These are phyloP conservation scores for Phytophthora pluvialis DNA, from an alignment of 352 stramenopile genomes.

Conservation along the genomic window DNA sequence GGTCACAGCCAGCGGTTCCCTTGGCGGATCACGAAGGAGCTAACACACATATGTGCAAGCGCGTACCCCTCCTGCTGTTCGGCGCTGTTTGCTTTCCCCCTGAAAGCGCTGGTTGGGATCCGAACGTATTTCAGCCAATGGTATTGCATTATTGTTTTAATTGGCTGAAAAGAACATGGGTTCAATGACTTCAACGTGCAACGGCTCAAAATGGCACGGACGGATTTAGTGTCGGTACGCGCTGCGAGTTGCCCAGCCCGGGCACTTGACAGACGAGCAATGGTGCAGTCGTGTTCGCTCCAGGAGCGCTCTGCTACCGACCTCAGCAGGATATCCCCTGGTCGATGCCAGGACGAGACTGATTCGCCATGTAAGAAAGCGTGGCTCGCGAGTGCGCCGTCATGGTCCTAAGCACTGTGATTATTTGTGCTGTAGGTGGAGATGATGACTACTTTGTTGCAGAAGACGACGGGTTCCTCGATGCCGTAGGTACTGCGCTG, in stretches of 20 bases:
- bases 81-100: constrained; percentile 21
- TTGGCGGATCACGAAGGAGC: neutral
- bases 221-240: constrained; percentile 6
- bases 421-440: neutral
- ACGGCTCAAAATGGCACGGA: constrained; percentile 18
- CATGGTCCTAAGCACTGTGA: neutral
- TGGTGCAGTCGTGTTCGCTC: constrained; percentile 12
- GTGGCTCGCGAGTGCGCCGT: neutral
- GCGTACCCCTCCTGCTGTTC: neutral
- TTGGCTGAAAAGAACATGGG: constrained; percentile 28
- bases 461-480: constrained; percentile 44
- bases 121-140: constrained; percentile 35
- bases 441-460: constrained; percentile 30
- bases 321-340: neutral
- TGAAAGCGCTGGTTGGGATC: constrained; percentile 40
- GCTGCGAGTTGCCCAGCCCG: neutral
- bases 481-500: constrained; percentile 32
- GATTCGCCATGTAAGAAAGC: constrained; percentile 4
- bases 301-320: neutral
- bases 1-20: neutral
- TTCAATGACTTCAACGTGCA: constrained; percentile 32
- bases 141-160: neutral
- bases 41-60: constrained; percentile 3
- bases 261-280: constrained; percentile 2
- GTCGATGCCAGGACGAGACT: neutral